Conservation (phyloP, 139 green algal species). For the Micractinium conductrix region DNA sequence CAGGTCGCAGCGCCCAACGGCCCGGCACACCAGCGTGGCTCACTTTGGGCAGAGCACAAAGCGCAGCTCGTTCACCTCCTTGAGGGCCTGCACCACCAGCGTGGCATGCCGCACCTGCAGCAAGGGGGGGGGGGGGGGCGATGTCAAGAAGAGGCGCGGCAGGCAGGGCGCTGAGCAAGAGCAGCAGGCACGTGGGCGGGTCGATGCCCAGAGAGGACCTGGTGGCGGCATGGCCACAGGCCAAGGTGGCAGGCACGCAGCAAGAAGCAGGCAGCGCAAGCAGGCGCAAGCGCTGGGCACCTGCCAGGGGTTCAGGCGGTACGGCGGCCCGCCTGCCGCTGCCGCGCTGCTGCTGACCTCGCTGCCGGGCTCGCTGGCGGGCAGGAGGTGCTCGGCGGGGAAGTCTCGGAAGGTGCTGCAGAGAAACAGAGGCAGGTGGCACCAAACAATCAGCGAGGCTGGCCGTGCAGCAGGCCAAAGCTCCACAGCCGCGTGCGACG, state of each 20-base stretch:
- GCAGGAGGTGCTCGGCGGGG: slow-evolving; percentile 46
- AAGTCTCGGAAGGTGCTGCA: slow-evolving; percentile 51
- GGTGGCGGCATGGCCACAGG: too few species aligned
- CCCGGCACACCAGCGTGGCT: neutral
- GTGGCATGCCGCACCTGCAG: slow-evolving; percentile 70
- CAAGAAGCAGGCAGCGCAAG: too few species aligned
- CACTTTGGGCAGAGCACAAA: slow-evolving; percentile 84
- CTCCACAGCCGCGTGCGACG: too few species aligned
- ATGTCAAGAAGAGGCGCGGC: neutral
- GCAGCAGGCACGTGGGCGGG: too few species aligned
- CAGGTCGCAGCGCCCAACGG: too few species aligned
- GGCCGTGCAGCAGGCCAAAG: too few species aligned
- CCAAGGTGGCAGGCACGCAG: too few species aligned
- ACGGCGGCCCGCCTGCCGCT: neutral
- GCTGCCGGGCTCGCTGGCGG: neutral
- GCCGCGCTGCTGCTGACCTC: slow-evolving; percentile 3
- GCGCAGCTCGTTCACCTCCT: slow-evolving; percentile 84
- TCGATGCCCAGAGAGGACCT: too few species aligned
- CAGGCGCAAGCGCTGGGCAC: neutral
- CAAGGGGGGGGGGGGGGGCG: neutral
- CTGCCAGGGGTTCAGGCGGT: slow-evolving; percentile 71
- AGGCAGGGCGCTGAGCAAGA: neutral
- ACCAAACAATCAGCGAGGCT: neutral
- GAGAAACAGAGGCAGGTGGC: neutral
- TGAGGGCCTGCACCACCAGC: slow-evolving; percentile 63